These are phyloP conservation scores for Hirsutella thompsonii DNA, from an alignment of 2,329 filamentous ascomycete genomes.

Conservation along the genomic window DNA sequence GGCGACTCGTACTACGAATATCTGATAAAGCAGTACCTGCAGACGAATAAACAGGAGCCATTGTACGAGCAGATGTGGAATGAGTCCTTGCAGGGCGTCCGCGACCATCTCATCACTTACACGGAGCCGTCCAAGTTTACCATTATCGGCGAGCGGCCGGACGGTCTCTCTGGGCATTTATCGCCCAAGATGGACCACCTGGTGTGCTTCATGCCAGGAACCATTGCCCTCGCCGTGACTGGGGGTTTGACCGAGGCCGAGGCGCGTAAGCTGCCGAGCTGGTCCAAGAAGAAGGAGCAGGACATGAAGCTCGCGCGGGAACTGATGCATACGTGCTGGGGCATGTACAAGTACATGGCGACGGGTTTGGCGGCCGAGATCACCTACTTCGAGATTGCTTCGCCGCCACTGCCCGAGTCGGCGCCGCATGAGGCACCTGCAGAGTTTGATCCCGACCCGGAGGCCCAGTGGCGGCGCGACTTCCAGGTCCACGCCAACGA, in stretches of 20 bases:
- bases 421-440: slow-evolving; percentile 34
- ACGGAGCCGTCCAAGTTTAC: slow-evolving; percentile 69
- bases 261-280: slow-evolving; percentile 58
- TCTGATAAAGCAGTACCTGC: slow-evolving; percentile 94
- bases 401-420: slow-evolving; percentile 49
- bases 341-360: slow-evolving; percentile 82
- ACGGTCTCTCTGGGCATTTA: slow-evolving; percentile 52
- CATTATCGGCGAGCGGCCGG: slow-evolving; percentile 76
- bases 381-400: slow-evolving; percentile 69
- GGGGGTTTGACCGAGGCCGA: slow-evolving; percentile 63
- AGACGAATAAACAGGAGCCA: slow-evolving; percentile 75
- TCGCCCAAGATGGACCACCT: slow-evolving; percentile 95
- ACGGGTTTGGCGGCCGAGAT: slow-evolving; percentile 95
- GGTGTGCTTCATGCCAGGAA: slow-evolving; percentile 94
- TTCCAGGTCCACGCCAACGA: slow-evolving; percentile 73
- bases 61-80: slow-evolving; percentile 91
- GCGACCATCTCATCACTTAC: slow-evolving; percentile 87
- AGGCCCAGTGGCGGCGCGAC: slow-evolving; percentile 62
- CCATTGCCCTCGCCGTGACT: slow-evolving; percentile 80
- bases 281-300: slow-evolving; percentile 69
- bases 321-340: slow-evolving; percentile 95
- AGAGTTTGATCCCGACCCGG: slow-evolving; percentile 34
- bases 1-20: slow-evolving; percentile 99
- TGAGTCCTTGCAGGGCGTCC: slow-evolving; percentile 70
- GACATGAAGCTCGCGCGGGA: slow-evolving; percentile 82